A percentile compares a stretch with the other conserved stretches of the same genome.
These are phyloP conservation scores for Acorus calamus DNA, from an alignment of 106 monocot genomes.

Conservation along the genomic window DNA sequence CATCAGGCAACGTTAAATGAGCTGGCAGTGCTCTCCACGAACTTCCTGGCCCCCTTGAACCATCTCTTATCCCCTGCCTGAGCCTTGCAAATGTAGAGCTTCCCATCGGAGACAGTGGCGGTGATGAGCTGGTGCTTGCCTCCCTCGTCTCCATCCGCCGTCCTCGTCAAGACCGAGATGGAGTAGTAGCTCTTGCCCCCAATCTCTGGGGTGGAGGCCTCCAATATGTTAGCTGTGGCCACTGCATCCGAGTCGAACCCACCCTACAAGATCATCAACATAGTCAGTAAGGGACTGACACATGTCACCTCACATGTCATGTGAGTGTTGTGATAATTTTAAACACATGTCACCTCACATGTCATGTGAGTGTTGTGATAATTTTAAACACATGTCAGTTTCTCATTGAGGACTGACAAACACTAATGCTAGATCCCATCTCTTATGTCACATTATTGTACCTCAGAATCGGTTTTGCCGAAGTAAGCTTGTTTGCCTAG, in stretches of 20 bases:
- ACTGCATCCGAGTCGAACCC: constrained; percentile 75
- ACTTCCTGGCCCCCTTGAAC: constrained; percentile 99
- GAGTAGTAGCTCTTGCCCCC: constrained; percentile 70
- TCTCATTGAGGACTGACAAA: no score
- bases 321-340: no score
- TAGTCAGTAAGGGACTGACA: no score
- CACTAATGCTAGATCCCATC: no score
- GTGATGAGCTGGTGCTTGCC: constrained; percentile 90
- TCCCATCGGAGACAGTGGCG: constrained; percentile 65
- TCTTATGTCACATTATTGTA: constrained; percentile 7
- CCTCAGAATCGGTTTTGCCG: constrained; percentile 85
- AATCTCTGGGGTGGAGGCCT: constrained; percentile 28
- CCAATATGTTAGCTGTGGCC: constrained; percentile 83
- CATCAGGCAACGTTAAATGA: constrained; percentile 79
- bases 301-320: no score
- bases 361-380: no score
- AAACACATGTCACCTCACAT: no score
- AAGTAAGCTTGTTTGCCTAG: constrained; percentile 70
- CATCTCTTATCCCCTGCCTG: constrained; percentile 99
- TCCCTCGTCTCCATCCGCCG: constrained; percentile 94
- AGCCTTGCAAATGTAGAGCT: constrained; percentile 97
- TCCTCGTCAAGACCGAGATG: constrained; percentile 77
- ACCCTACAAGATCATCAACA: constrained; percentile 28
- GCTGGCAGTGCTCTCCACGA: constrained; percentile 56
- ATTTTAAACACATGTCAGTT: no score